Conservation (phyloP, 768 basidiomycete species). For the Porphyrellus cyaneotinctus region DNA sequence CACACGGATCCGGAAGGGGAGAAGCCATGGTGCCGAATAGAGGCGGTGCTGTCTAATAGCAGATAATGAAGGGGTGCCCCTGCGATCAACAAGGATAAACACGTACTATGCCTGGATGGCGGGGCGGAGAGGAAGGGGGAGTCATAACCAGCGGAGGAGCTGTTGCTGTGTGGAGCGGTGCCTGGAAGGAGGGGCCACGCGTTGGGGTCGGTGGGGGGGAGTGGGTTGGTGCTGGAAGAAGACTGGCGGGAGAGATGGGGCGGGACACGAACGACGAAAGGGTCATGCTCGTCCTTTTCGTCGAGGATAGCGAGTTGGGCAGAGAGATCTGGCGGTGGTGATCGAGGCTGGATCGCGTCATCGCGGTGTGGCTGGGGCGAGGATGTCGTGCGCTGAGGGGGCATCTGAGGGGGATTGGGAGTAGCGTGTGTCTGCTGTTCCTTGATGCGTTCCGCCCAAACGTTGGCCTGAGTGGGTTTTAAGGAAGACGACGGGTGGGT, state of each 20-base stretch:
- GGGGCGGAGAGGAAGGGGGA: constrained; percentile 27
- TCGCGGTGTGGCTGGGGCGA: constrained; percentile 14
- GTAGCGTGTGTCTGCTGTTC: constrained; percentile 34
- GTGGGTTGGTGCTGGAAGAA: constrained; percentile 23
- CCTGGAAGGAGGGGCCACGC: constrained; percentile 21
- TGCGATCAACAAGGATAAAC: constrained; percentile 14
- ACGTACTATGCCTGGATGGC: constrained; percentile 38
- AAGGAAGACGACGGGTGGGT: constrained; percentile 5
- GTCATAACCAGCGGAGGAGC: constrained; percentile 37
- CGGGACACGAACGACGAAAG: constrained; percentile 42
- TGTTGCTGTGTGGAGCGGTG: constrained; percentile 23
- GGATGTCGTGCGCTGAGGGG: constrained; percentile 10
- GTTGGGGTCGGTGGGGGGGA: constrained; percentile 16
- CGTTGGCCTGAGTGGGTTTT: constrained; percentile 32
- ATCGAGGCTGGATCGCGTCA: constrained; percentile 18
- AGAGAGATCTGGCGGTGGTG: constrained; percentile 14
- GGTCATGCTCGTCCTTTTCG: constrained; percentile 35
- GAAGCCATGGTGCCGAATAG: constrained; percentile 26
- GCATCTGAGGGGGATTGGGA: constrained; percentile 15
- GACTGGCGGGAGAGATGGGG: constrained; percentile 31
- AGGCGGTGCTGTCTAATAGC: constrained; percentile 25
- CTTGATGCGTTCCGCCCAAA: constrained; percentile 42
- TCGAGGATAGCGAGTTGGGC: constrained; percentile 21
- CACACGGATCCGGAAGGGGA: constrained; percentile 32
- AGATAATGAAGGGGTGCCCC: constrained; percentile 4